Evolutionary conservation across 352 stramenopile genomes (phyloP), one percentile per base, ranked within the genome.

Genomic region (Pythium sukuiense): DNA sequence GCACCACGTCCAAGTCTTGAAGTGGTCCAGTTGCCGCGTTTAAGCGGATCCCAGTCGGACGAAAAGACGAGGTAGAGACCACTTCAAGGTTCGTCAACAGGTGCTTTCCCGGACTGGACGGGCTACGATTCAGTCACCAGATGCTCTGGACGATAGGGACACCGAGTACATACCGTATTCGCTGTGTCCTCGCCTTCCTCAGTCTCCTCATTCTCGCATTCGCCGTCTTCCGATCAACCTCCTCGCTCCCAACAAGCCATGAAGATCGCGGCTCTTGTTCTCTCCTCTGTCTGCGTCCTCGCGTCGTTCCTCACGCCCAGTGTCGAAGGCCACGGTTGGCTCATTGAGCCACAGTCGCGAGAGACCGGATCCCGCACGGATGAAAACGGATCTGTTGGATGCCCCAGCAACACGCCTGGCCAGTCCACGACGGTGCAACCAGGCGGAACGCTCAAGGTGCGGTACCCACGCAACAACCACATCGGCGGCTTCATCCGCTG

Each of bases 391-490:
- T 48, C 56, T 9, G 45, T 60, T 2, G 70, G 59, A 1, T 76
- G 70, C 16, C 65, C 65, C 6, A 63, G 7, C 61, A 63, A 59
- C 18, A 61, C n/a, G 0, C 65, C 65, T 3, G 70, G 70, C 2
- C 14, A 64, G 37, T 71, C 66, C 8, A 76, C 70, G 6, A 24
- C 56, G 14, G 55, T 73, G 55, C 16, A 43, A 9, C 45, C 65
- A 1, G 70, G 70, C 12, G 50, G 37, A 9, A 46, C 55, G 3
- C 67, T 76, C 33, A 43, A 67, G 32, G 70, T 76, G 13, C 61
- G 66, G 12, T 76, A 76, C 65, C 46, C 16, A 6, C 70, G 70
- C 55, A 76, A 76, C 70, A 76, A 71, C 59, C 70, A 76, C 50
- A 43, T 71, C 6, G 70, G 70, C 18, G 70, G 65, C 56, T 76